A percentile compares a stretch with the other conserved stretches of the same genome.
Conservation (phyloP, 345 rosid genomes). For the Melaleuca alternifolia region DNA sequence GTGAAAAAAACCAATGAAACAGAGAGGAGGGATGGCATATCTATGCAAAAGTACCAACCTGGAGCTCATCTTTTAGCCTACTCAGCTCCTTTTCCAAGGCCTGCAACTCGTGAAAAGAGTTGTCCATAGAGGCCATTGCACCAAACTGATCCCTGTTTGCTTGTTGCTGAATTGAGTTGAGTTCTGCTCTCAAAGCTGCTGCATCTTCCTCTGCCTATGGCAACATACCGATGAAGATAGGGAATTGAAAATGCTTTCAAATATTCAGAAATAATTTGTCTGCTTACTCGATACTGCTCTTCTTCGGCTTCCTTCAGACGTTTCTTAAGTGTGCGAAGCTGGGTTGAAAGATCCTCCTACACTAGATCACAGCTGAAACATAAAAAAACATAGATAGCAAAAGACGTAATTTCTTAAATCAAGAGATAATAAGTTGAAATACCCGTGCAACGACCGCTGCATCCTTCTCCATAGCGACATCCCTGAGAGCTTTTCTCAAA, state of each 20-base stretch:
- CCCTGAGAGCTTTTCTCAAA: slow-evolving; percentile 85
- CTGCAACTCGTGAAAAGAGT: slow-evolving; percentile 45
- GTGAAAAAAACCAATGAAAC: neutral
- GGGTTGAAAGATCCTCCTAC: slow-evolving; percentile 93
- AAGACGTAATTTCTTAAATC: neutral
- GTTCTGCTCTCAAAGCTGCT: slow-evolving; percentile 89
- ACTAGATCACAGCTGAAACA: slow-evolving; percentile 18
- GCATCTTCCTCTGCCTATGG: slow-evolving; percentile 98
- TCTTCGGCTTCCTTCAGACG: slow-evolving; percentile 88
- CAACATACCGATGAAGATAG: slow-evolving; percentile 2
- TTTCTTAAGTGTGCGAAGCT: slow-evolving; percentile 77
- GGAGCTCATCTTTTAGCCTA: slow-evolving; percentile 47
- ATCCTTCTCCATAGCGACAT: slow-evolving; percentile 98
- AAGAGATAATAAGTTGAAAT: neutral
- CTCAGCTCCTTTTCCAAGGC: slow-evolving; percentile 67
- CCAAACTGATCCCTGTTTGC: slow-evolving; percentile 35
- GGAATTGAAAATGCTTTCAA: neutral
- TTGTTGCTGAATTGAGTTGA: slow-evolving; percentile 75
- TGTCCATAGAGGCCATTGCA: slow-evolving; percentile 35
- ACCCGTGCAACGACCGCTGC: slow-evolving; percentile 97
- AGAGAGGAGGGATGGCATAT: neutral
- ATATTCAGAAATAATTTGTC: slow-evolving; percentile 5
- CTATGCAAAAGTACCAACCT: slow-evolving; percentile 29
- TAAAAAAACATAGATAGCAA: neutral
- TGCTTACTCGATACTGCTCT: slow-evolving; percentile 72